Base-by-base conservation (phyloP, 306 rosid genomes). In the Aeschynomene evenia region DNA sequence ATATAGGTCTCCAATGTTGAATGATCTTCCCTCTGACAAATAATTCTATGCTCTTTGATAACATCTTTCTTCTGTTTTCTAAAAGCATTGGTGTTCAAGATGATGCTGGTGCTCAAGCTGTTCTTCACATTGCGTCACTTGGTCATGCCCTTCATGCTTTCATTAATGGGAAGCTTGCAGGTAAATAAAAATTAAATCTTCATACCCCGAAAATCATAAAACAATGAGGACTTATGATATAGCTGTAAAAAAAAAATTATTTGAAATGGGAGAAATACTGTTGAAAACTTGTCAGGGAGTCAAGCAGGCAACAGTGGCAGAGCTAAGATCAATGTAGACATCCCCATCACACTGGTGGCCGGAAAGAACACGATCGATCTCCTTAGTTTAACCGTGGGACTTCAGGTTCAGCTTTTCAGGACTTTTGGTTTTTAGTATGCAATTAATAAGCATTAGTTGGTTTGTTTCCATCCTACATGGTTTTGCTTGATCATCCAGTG, bases 371-470 rank as follows among this genome's bases (percentile, higher is more conserved):
- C 82, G 45, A 81, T 95, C 70, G 97, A 91, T 85, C 89, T 95
- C 33, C 84, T 95, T 70, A 91, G 99, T 84, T 67, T 91, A 78
- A 95, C 99, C 4, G 96, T 95, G 26, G 97, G 97, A 71, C 99
- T 95, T 84, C 91, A 91, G 99, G 99, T 95, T 80, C 59, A 73
- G 22, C 9, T 49, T 76, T 72, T 29, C 56, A 72, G 63, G 43
- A 75, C 56, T 53, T 55, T 4, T 34, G 5, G 5, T 70, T 73
- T 74, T 59, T 70, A 23, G 24, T 19, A 6, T 45, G 62, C 54
- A 72, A 34, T 55, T 55, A 34, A 63, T 55, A 34, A 63, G 37
- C 66, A 49, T 49, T 70, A 18, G 16, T 40, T 42, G 46, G 26
- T 70, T 37, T 62, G 31, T 23, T 57, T 33, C 31, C 34, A 24